A percentile compares a stretch with the other conserved stretches of the same genome.
Conservation (phyloP, 139 green algal species). For the Raphidocelis subcapitata region DNA sequence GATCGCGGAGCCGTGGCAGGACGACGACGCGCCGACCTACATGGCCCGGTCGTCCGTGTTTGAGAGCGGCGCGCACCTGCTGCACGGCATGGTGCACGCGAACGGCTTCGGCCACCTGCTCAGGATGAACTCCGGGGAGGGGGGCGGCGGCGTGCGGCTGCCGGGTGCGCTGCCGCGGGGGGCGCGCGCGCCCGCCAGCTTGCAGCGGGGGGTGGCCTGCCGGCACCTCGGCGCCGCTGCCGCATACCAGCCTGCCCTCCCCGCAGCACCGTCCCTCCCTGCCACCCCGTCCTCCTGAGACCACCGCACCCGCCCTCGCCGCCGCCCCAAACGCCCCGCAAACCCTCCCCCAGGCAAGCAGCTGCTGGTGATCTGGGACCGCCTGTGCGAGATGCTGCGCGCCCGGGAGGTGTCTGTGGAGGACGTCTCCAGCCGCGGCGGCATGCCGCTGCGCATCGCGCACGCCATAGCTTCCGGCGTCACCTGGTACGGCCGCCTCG, state of each 20-base stretch:
- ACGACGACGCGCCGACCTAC: conserved; percentile 34
- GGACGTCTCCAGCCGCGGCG: conserved; percentile 91
- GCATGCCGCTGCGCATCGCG: conserved; percentile 92
- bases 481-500: conserved; percentile 95
- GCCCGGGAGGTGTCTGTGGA: conserved; percentile 73
- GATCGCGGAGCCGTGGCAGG: conserved; percentile 3
- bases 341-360: conserved; percentile 53
- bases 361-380: conserved; percentile 93
- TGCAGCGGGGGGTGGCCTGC: not conserved
- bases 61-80: conserved; percentile 74
- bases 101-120: conserved; percentile 96
- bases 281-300: no score
- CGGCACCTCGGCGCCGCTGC: not conserved
- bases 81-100: conserved; percentile 91
- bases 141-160: not conserved
- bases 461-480: conserved; percentile 62
- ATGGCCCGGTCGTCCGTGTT: conserved; percentile 60
- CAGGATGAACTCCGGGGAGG: conserved; percentile 40
- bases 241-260: not conserved
- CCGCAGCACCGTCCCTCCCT: no score
- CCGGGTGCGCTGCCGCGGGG: no score
- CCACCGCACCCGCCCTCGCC: not conserved
- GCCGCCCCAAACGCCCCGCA: not conserved
- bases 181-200: no score
- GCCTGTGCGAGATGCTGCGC: conserved; percentile 77